Conservation (phyloP, 768 basidiomycete genomes). For the Naganishia kalamii region DNA sequence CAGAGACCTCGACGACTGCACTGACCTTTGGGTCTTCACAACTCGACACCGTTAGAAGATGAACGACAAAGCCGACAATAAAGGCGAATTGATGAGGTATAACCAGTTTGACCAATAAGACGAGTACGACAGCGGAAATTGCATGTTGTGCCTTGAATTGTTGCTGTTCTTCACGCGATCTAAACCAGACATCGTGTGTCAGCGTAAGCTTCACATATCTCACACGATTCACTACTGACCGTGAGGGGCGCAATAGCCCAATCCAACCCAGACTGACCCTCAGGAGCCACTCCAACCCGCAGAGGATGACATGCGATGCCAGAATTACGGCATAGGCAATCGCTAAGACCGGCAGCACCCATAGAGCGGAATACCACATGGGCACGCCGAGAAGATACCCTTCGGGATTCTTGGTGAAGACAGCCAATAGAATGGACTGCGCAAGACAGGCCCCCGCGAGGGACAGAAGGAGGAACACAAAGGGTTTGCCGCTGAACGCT, state of each 20-base stretch:
- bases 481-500: background rate
- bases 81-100: constrained; percentile 92
- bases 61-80: constrained; percentile 73
- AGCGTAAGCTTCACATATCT: background rate
- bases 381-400: constrained; percentile 6
- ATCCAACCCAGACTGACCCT: constrained; percentile 5
- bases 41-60: constrained; percentile 40
- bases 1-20: background rate
- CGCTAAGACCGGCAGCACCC: background rate
- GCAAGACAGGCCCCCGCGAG: background rate
- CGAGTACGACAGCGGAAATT: constrained; percentile 58
- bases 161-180: constrained; percentile 5
- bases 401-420: constrained; percentile 6
- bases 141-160: constrained; percentile 47
- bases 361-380: background rate
- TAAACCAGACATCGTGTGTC: background rate
- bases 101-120: constrained; percentile 62
- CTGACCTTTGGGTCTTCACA: background rate
- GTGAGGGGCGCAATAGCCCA: background rate
- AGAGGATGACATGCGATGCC: background rate
- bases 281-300: constrained; percentile 31
- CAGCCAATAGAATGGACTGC: background rate
- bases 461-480: background rate
- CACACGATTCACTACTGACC: background rate
- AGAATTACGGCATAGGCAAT: background rate